phyloP scores from a whole-genome alignment of 768 basidiomycete genomes.

The Neoboletus brunneissimus region DNA sequence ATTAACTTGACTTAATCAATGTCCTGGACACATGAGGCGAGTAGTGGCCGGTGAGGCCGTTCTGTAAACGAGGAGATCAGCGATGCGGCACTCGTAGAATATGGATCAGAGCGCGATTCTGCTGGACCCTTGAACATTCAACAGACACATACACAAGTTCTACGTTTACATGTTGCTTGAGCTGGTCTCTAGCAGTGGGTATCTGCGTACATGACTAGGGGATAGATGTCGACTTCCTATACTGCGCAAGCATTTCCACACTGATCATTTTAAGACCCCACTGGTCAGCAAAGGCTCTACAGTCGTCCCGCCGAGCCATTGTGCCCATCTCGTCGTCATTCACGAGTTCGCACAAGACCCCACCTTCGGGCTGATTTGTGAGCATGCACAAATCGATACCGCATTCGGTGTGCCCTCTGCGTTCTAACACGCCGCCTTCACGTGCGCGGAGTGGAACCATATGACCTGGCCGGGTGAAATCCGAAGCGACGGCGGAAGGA shows the following conservation, averaged over 20 bases:
- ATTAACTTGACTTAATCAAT: too few relatives aligned
- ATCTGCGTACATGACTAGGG: neutral
- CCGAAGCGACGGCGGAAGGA: constrained; percentile 47
- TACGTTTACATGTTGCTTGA: neutral
- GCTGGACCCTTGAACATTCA: neutral
- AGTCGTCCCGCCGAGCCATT: constrained; percentile 96
- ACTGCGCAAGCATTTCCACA: constrained; percentile 74
- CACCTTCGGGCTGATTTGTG: constrained; percentile 58
- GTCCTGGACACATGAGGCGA: too few relatives aligned
- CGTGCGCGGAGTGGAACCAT: constrained; percentile 90
- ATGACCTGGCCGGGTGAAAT: constrained; percentile 93
- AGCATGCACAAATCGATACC: constrained; percentile 83
- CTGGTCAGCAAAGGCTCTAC: constrained; percentile 82
- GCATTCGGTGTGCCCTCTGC: constrained; percentile 93
- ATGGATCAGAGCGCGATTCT: neutral
- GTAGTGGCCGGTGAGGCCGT: too few relatives aligned
- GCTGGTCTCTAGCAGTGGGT: neutral
- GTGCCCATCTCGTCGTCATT: constrained; percentile 85
- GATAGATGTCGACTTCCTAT: constrained; percentile 17
- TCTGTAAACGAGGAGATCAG: too few relatives aligned
- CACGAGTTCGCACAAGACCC: constrained; percentile 91
- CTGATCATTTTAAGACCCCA: constrained; percentile 95
- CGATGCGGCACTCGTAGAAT: neutral
- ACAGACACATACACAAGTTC: neutral
- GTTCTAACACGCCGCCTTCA: constrained; percentile 78